Base-by-base conservation (phyloP, 23 red algal species). In the Pyropia haitanensis region DNA sequence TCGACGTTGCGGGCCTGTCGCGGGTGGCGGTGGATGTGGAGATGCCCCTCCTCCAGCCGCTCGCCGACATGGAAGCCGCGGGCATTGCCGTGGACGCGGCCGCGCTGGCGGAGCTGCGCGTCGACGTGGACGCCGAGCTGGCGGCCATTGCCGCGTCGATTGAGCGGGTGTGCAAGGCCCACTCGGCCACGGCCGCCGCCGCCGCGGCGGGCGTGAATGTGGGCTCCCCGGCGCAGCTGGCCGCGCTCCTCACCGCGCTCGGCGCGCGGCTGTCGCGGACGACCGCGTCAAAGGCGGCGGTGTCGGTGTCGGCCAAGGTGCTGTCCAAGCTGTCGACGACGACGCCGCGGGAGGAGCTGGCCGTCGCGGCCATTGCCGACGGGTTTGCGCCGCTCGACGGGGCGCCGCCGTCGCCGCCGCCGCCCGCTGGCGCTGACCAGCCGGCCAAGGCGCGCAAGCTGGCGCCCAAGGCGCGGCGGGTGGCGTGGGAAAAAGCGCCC, bases 31-130 rank as follows among this genome's bases (percentile, higher is more conserved):
- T 6, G 27, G 25, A 73, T 8, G 57, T 73, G 24, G 79, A 83
- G 67, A 53, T 72, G 56, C 79, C 79, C 18, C 49, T 83, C 4
- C 25, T 72, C 2, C 79, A 54, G 27, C 68, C 73, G 13, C 56
- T 83, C 2, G 79, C 49, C 23, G 58, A 52, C 2, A 83, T 83
- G 79, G 79, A 83, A 29, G 20, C 14, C 14, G 6, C 12, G 16
- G 79, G 79, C 29, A 67, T 83, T 28, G 57, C 54, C 24, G 18
- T 83, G 5, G 66, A 72, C 23, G 51, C 25, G n/a, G 14, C 3
- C 27, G 13, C 21, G 5, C 55, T 83, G 31, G 2, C 15, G 4
- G 19, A 5, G 0, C 5, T 73, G 7, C 33, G n/a, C 0, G 63
- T 7, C 1, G 16, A 73, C 23, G 34, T 83, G 32, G 33, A 17